phyloP scores from a whole-genome alignment of 768 basidiomycete species.

The Mycena indigotica region DNA sequence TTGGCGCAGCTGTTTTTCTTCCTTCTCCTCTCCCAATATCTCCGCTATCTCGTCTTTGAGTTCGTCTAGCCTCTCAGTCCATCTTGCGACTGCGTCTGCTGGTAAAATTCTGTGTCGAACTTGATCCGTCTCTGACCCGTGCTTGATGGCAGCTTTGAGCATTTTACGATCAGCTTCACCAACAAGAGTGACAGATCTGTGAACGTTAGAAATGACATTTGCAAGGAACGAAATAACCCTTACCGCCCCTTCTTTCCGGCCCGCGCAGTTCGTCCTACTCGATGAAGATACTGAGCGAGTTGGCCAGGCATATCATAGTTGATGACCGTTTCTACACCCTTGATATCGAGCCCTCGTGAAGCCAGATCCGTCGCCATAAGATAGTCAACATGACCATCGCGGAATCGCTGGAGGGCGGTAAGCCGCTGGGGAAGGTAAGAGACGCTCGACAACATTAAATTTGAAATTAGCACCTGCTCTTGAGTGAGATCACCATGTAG shows the following conservation, averaged over 20 bases:
- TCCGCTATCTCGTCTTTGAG: conserved; percentile 78
- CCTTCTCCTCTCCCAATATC: conserved; percentile 88
- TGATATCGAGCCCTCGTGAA: conserved; percentile 94
- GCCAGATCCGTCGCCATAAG: conserved; percentile 97
- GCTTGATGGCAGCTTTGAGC: conserved; percentile 94
- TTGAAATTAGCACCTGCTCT: conserved; percentile 67
- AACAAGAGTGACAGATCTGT: conserved; percentile 89
- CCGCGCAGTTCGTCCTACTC: conserved; percentile 95
- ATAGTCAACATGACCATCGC: conserved; percentile 85
- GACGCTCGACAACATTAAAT: conserved; percentile 2
- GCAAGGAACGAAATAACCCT: conserved; percentile 28
- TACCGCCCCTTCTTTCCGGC: conserved; percentile 92
- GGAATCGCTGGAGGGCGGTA: conserved; percentile 81
- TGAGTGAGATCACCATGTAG: conserved; percentile 95
- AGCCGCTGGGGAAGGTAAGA: conserved; percentile 60
- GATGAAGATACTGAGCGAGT: conserved; percentile 91
- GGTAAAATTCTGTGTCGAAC: conserved; percentile 89
- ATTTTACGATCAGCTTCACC: conserved; percentile 96
- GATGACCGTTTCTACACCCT: conserved; percentile 95
- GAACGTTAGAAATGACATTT: conserved; percentile 8
- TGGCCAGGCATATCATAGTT: conserved; percentile 99
- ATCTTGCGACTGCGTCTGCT: conserved; percentile 68
- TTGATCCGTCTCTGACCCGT: conserved; percentile 73
- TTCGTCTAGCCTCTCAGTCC: conserved; percentile 66
- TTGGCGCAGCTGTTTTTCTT: conserved; percentile 91